Evolutionary conservation across 441 rosid species (phyloP).

Genomic region (Kokia cookei): DNA sequence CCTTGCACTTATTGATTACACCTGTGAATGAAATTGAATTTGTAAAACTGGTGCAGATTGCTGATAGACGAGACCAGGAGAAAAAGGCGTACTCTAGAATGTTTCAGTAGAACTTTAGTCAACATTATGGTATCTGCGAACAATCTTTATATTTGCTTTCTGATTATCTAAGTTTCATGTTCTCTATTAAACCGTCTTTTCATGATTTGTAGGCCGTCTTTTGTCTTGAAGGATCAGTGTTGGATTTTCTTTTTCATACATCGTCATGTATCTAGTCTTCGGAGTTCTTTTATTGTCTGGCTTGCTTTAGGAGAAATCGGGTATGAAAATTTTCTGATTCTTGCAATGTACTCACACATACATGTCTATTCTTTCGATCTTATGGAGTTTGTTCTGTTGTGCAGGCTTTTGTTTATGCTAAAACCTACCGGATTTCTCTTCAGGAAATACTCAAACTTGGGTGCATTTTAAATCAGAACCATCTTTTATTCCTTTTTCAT

Average conservation of each 20-base stretch:
- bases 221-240: neutral
- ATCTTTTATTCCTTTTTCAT: neutral
- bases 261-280: neutral
- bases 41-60: constrained; percentile 21
- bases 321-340: neutral
- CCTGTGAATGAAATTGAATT: neutral
- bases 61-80: constrained; percentile 32
- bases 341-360: neutral
- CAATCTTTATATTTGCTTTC: neutral
- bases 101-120: constrained; percentile 23
- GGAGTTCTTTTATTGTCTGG: neutral
- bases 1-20: neutral
- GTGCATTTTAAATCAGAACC: neutral
- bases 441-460: neutral
- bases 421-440: neutral
- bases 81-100: constrained; percentile 37
- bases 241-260: neutral
- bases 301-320: constrained; percentile 3
- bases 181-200: neutral
- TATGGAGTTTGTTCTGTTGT: neutral
- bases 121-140: neutral
- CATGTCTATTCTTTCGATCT: neutral
- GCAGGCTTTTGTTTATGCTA: neutral
- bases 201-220: neutral
- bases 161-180: neutral